Conservation (phyloP, 805 yeast species). For the Dipodascus albidus region DNA sequence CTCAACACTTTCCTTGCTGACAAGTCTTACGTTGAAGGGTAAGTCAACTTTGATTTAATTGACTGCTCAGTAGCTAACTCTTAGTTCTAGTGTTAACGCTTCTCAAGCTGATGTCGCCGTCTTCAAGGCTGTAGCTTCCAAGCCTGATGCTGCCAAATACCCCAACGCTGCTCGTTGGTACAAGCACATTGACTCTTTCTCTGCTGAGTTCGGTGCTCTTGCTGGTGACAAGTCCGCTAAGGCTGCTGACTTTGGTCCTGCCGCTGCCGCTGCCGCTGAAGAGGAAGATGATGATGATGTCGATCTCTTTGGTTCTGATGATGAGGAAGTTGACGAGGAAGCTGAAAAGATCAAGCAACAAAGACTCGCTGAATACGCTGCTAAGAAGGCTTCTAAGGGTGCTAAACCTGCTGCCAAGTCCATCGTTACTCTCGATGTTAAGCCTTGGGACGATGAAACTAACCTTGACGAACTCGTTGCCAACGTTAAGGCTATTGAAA, state of each 20-base stretch:
- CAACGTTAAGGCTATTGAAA: constrained; percentile 71
- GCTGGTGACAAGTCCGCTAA: constrained; percentile 41
- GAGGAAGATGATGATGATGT: constrained; percentile 87
- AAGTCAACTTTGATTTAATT: constrained; percentile 31
- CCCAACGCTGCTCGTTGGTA: constrained; percentile 97
- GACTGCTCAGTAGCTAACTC: neutral
- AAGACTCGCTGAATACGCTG: constrained; percentile 96
- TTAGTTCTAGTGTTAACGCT: constrained; percentile 45
- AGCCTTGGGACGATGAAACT: constrained; percentile 99
- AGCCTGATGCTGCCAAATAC: constrained; percentile 51
- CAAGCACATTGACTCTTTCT: constrained; percentile 93
- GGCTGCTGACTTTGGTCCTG: constrained; percentile 29
- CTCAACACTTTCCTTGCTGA: constrained; percentile 81
- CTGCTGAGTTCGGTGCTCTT: constrained; percentile 79
- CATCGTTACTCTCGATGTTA: constrained; percentile 89
- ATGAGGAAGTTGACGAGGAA: constrained; percentile 90
- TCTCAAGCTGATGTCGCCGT: constrained; percentile 92
- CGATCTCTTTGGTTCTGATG: constrained; percentile 89
- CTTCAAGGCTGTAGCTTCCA: constrained; percentile 68
- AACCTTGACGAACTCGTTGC: constrained; percentile 80
- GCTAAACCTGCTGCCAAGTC: constrained; percentile 99
- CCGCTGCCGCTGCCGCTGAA: constrained; percentile 48
- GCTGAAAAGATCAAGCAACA: constrained; percentile 96
- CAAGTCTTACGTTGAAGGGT: constrained; percentile 94
- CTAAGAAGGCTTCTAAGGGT: constrained; percentile 94